These are phyloP conservation scores for Ogataea saltuana DNA, from an alignment of 805 yeast species.

Conservation along the genomic window DNA sequence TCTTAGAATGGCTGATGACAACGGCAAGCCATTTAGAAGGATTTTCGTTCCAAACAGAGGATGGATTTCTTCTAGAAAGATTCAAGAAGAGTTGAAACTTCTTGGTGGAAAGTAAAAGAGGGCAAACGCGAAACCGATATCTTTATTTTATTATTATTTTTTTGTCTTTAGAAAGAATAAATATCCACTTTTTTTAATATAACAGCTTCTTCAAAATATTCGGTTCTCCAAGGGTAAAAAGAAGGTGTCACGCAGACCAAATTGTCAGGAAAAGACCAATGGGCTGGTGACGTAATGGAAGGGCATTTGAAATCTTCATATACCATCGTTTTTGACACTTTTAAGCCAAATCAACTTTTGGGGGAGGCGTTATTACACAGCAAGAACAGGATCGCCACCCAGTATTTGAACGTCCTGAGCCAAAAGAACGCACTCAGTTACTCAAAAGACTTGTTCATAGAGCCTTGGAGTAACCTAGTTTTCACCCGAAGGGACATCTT, in stretches of 20 bases:
- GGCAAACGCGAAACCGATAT: not conserved
- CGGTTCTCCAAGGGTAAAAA: too few relatives aligned
- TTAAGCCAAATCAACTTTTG: slow-evolving; percentile 27
- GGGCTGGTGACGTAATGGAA: slow-evolving; percentile 16
- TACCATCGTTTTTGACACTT: slow-evolving; percentile 32
- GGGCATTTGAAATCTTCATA: slow-evolving; percentile 17
- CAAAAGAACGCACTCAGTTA: slow-evolving; percentile 22
- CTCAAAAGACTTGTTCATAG: slow-evolving; percentile 23
- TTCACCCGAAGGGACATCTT: slow-evolving; percentile 24
- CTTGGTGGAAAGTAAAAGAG: not conserved
- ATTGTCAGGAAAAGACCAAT: too few relatives aligned
- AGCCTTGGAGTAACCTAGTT: slow-evolving; percentile 28
- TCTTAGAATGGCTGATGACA: slow-evolving; percentile 31
- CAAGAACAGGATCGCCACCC: slow-evolving; percentile 17
- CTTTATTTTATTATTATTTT: not conserved
- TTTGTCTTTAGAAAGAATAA: not conserved
- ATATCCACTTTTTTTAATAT: not conserved
- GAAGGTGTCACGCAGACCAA: too few relatives aligned
- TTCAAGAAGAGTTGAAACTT: slow-evolving; percentile 19
- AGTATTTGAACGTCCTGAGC: slow-evolving; percentile 20
- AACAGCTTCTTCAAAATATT: too few relatives aligned
- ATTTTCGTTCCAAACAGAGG: slow-evolving; percentile 51
- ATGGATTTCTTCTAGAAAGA: slow-evolving; percentile 40
- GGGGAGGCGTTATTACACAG: slow-evolving; percentile 19
- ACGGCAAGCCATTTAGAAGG: slow-evolving; percentile 45